phyloP scores from a whole-genome alignment of 305 asterid genomes.

The Rubia balearica region DNA sequence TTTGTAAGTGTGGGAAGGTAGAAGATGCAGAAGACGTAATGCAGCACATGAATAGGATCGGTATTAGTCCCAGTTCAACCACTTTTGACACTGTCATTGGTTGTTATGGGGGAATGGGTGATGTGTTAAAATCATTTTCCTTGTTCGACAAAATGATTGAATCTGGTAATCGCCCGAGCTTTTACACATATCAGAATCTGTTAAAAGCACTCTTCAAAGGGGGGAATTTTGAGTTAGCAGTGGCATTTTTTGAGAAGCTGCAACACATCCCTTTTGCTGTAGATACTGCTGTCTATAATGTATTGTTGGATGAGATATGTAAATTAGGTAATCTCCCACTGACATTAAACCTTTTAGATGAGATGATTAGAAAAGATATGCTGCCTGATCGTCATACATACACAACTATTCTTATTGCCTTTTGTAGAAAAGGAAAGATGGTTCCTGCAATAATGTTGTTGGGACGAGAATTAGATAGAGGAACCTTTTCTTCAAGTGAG shows the following conservation, averaged over 20 bases:
- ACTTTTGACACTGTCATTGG: slow-evolving; percentile 57
- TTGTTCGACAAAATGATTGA: slow-evolving; percentile 56
- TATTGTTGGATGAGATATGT: slow-evolving; percentile 50
- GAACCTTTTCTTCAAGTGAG: slow-evolving; percentile 38
- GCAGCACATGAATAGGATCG: slow-evolving; percentile 42
- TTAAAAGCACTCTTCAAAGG: slow-evolving; percentile 69
- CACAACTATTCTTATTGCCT: slow-evolving; percentile 44
- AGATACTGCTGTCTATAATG: slow-evolving; percentile 53
- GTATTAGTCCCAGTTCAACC: slow-evolving; percentile 45
- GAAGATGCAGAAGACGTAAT: slow-evolving; percentile 59
- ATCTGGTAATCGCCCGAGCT: slow-evolving; percentile 52
- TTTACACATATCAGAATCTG: slow-evolving; percentile 54
- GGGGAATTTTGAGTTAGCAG: slow-evolving; percentile 45
- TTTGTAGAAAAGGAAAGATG: slow-evolving; percentile 59
- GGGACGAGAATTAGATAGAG: slow-evolving; percentile 40
- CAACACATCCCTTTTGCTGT: slow-evolving; percentile 32
- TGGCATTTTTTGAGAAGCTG: slow-evolving; percentile 46
- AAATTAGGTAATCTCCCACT: slow-evolving; percentile 36
- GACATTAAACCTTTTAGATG: slow-evolving; percentile 41
- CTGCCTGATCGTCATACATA: slow-evolving; percentile 63
- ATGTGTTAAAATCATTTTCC: slow-evolving; percentile 50
- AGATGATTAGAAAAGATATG: slow-evolving; percentile 50
- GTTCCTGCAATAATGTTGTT: slow-evolving; percentile 55
- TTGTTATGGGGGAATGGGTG: slow-evolving; percentile 50
- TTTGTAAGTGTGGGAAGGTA: slow-evolving; percentile 51